Conservation (phyloP, 345 rosid species). For the Gossypium australe region DNA sequence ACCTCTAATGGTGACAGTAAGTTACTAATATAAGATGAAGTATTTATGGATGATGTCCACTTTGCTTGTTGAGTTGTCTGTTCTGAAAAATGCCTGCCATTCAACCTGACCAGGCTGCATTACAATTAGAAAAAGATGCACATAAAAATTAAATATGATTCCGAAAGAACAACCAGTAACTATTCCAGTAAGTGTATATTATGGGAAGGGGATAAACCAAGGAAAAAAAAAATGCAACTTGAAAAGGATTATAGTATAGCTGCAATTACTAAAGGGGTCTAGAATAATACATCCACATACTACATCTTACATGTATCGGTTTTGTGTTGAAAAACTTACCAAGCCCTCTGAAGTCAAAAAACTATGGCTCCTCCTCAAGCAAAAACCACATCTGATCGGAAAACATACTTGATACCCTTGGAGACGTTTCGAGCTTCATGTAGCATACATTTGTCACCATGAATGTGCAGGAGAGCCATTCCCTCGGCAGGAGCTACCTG, state of each 20-base stretch:
- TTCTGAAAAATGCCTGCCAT: background rate
- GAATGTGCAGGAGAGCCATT: conserved; percentile 90
- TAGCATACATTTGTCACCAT: conserved; percentile 88
- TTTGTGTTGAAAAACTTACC: background rate
- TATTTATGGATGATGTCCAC: background rate
- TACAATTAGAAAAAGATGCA: background rate
- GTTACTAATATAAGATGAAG: background rate
- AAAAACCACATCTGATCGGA: conserved; percentile 93
- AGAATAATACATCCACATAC: background rate
- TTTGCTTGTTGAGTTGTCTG: background rate
- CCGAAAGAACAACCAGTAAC: background rate
- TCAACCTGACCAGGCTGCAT: background rate
- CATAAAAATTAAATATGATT: background rate
- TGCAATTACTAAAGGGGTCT: background rate
- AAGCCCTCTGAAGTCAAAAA: background rate
- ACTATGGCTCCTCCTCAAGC: conserved; percentile 39
- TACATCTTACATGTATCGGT: background rate
- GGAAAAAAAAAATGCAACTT: background rate
- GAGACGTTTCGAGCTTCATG: conserved; percentile 79
- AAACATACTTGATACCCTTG: conserved; percentile 79
- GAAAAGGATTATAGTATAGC: background rate
- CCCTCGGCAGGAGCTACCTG: conserved; percentile 91
- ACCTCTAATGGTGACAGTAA: background rate
- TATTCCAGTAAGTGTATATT: background rate
- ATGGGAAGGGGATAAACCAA: background rate